phyloP scores from a whole-genome alignment of 371 early-diverging fungal genomes.

The Mucor racemosus region DNA sequence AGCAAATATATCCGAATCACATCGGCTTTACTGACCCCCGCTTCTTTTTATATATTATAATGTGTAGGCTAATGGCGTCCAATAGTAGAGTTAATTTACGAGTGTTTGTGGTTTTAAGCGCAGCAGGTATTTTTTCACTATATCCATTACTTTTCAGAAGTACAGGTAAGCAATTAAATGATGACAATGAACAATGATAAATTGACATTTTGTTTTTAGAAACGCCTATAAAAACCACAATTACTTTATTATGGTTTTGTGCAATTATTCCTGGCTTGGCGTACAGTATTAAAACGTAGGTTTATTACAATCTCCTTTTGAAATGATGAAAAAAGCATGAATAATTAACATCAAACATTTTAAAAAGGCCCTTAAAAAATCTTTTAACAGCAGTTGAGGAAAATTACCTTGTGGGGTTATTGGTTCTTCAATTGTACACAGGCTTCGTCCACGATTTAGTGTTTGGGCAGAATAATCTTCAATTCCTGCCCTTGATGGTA shows the following conservation, averaged over 20 bases:
- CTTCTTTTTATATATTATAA: background rate
- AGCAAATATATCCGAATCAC: background rate
- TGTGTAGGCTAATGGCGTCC: conserved; percentile 50
- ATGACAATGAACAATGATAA: background rate
- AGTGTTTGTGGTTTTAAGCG: conserved; percentile 67
- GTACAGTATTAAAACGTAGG: conserved; percentile 49
- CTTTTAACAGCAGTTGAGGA: conserved; percentile 54
- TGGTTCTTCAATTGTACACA: conserved; percentile 66
- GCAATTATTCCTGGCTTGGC: conserved; percentile 56
- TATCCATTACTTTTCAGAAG: conserved; percentile 87
- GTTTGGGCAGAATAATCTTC: conserved; percentile 58
- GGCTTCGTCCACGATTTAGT: conserved; percentile 55
- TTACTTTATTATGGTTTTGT: conserved; percentile 62
- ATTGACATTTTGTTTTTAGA: conserved; percentile 40
- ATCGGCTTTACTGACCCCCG: conserved; percentile 2
- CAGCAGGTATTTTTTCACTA: conserved; percentile 78
- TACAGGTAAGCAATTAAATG: conserved; percentile 53
- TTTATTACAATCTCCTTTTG: conserved; percentile 3
- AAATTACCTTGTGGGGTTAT: conserved; percentile 69
- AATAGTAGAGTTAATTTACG: conserved; percentile 56
- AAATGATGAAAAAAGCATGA: background rate
- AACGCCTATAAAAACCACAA: conserved; percentile 64
- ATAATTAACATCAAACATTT: background rate
- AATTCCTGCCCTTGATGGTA: conserved; percentile 85
- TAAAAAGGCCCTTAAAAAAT: conserved; percentile 31